Evolutionary conservation across 1,284 basidiomycete genomes (phyloP).

Genomic region (Grifola frondosa): DNA sequence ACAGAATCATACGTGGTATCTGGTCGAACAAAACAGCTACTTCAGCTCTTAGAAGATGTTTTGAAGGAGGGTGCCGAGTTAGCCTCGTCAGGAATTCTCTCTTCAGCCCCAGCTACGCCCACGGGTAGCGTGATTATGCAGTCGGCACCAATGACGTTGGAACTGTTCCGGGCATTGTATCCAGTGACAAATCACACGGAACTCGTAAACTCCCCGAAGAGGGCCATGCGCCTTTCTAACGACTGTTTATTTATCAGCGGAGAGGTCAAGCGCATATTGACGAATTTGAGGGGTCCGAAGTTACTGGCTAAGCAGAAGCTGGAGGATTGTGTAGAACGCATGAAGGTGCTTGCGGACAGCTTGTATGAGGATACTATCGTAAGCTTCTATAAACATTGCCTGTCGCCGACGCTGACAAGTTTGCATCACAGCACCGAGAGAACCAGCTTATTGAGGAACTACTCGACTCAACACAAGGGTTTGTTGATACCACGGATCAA

Average conservation of each 20-base stretch:
- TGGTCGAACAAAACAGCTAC: slow-evolving; percentile 50
- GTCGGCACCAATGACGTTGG: slow-evolving; percentile 68
- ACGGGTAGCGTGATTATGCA: slow-evolving; percentile 60
- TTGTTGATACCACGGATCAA: slow-evolving; percentile 73
- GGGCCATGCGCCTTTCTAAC: slow-evolving; percentile 83
- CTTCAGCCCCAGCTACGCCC: slow-evolving; percentile 25
- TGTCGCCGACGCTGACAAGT: background rate
- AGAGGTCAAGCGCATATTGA: slow-evolving; percentile 43
- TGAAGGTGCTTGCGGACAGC: slow-evolving; percentile 58
- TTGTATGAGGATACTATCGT: slow-evolving; percentile 72
- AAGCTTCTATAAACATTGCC: slow-evolving; percentile 29
- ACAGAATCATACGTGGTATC: slow-evolving; percentile 64
- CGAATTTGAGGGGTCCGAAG: slow-evolving; percentile 24
- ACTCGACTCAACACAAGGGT: slow-evolving; percentile 68
- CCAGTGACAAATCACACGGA: slow-evolving; percentile 64
- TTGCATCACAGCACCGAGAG: slow-evolving; percentile 44
- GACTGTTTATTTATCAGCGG: slow-evolving; percentile 74
- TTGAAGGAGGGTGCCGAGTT: slow-evolving; percentile 61
- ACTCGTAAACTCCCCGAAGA: slow-evolving; percentile 53
- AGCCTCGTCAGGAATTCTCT: slow-evolving; percentile 52
- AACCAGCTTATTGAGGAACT: slow-evolving; percentile 41
- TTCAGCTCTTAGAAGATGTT: slow-evolving; percentile 58
- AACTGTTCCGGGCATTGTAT: slow-evolving; percentile 81
- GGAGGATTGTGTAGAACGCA: slow-evolving; percentile 45
- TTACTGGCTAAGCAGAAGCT: slow-evolving; percentile 44